Evolutionary conservation across 73 alveolate species (phyloP).

Genomic region (Loxodes magnus): DNA sequence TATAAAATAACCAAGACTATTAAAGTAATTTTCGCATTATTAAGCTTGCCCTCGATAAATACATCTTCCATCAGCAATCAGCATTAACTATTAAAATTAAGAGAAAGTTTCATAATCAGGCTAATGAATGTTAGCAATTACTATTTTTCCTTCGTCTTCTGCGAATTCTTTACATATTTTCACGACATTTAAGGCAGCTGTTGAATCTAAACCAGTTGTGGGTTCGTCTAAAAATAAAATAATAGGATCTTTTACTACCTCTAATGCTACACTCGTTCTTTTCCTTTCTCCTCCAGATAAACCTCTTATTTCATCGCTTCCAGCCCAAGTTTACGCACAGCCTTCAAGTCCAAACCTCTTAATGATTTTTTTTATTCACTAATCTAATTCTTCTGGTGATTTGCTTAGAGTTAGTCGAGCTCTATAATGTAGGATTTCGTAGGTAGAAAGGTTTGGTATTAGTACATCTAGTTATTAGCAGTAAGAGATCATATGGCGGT

Average conservation of each 20-base stretch:
- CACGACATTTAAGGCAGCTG: constrained; percentile 40
- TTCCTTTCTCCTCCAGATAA: constrained; percentile 65
- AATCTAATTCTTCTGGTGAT: constrained; percentile 11
- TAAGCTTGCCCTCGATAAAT: constrained; percentile 27
- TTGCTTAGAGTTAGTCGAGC: constrained; percentile 35
- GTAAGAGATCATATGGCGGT: constrained; percentile 10
- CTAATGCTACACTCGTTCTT: constrained; percentile 51
- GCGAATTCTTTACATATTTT: constrained; percentile 39
- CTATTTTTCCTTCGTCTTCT: constrained; percentile 52
- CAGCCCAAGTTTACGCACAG: constrained; percentile 39
- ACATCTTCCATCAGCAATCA: constrained; percentile 44
- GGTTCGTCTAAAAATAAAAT: constrained; percentile 58
- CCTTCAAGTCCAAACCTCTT: constrained; percentile 17
- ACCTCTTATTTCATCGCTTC: constrained; percentile 45
- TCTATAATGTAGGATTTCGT: constrained; percentile 38
- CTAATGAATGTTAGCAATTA: constrained; percentile 72
- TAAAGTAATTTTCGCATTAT: constrained; percentile 36
- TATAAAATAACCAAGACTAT: constrained; percentile 28
- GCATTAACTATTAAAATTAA: constrained; percentile 48
- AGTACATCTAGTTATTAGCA: constrained; percentile 35
- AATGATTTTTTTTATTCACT: constrained; percentile 30
- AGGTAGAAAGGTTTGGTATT: constrained; percentile 36
- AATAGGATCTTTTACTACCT: constrained; percentile 44
- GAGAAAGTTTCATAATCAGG: constrained; percentile 64
- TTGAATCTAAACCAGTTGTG: constrained; percentile 52